Evolutionary conservation across 2,329 filamentous ascomycete genomes (phyloP).

Genomic region (Fusarium sp.): DNA sequence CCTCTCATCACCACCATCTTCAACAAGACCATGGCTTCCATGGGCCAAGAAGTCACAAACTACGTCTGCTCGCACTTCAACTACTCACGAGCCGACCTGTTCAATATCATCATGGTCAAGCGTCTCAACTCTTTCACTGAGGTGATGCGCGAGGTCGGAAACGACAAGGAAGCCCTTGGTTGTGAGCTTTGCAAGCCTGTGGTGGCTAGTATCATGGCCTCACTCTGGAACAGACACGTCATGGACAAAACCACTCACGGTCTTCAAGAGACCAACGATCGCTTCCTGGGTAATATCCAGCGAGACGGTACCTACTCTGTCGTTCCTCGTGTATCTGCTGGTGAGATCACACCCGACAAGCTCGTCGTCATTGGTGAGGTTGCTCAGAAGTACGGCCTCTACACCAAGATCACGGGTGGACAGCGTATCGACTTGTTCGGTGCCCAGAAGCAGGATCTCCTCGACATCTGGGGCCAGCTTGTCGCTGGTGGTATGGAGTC

Average conservation of each 20-base stretch:
- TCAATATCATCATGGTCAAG: conserved; percentile 89
- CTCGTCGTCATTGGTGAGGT: conserved; percentile 87
- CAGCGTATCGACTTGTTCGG: conserved; percentile 96
- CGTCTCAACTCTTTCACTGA: conserved; percentile 78
- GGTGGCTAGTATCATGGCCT: conserved; percentile 84
- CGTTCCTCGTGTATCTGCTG: conserved; percentile 84
- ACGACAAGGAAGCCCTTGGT: conserved; percentile 78
- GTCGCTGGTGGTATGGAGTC: conserved; percentile 91
- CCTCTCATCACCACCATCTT: conserved; percentile 91
- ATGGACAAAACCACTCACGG: conserved; percentile 80
- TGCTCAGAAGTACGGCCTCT: conserved; percentile 86
- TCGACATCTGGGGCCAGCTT: conserved; percentile 85
- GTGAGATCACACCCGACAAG: conserved; percentile 90
- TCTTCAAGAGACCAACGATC: conserved; percentile 92
- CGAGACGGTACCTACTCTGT: conserved; percentile 93
- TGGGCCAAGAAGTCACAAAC: conserved; percentile 91
- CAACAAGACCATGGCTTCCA: conserved; percentile 87
- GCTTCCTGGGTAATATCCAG: conserved; percentile 90
- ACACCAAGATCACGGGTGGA: conserved; percentile 93
- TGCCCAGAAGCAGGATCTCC: conserved; percentile 87
- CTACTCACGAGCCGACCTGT: conserved; percentile 89
- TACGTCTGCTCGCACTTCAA: conserved; percentile 88
- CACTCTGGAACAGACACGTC: conserved; percentile 87
- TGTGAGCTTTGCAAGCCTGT: conserved; percentile 91
- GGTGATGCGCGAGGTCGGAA: conserved; percentile 85